Conservation (phyloP, 495 filamentous ascomycete genomes). For the Annulohypoxylon maeteangense region DNA sequence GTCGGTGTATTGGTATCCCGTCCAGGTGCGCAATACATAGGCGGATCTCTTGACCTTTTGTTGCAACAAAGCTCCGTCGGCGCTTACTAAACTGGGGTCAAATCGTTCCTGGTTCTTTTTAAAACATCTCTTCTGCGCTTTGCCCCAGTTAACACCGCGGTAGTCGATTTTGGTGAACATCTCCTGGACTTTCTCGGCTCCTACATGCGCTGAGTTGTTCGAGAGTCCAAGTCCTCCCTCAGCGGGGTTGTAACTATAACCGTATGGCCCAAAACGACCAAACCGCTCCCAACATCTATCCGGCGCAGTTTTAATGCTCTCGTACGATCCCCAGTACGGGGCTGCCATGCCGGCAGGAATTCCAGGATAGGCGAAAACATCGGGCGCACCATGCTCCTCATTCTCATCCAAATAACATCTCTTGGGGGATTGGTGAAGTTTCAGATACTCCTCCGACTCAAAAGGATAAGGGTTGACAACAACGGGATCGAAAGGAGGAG, state of each 20-base stretch:
- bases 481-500: constrained; percentile 56
- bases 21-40: constrained; percentile 56
- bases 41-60: constrained; percentile 47
- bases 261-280: constrained; percentile 83
- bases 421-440: constrained; percentile 67
- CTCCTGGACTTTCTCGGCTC: constrained; percentile 72
- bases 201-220: constrained; percentile 73
- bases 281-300: constrained; percentile 88
- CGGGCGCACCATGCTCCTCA: constrained; percentile 65
- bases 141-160: constrained; percentile 75
- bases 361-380: constrained; percentile 70
- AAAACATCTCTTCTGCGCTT: constrained; percentile 76
- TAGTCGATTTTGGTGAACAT: constrained; percentile 74
- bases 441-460: constrained; percentile 62
- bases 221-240: constrained; percentile 80
- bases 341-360: constrained; percentile 77
- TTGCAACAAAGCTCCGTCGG: constrained; percentile 36
- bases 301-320: constrained; percentile 72
- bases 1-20: constrained; percentile 54
- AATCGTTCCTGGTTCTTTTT: constrained; percentile 75
- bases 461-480: constrained; percentile 74
- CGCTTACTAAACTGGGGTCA: constrained; percentile 31
- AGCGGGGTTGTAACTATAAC: constrained; percentile 77
- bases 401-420: constrained; percentile 76
- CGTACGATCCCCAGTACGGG: constrained; percentile 77